Conservation (phyloP, 1,284 basidiomycete species). For the Puccinia hordei region DNA sequence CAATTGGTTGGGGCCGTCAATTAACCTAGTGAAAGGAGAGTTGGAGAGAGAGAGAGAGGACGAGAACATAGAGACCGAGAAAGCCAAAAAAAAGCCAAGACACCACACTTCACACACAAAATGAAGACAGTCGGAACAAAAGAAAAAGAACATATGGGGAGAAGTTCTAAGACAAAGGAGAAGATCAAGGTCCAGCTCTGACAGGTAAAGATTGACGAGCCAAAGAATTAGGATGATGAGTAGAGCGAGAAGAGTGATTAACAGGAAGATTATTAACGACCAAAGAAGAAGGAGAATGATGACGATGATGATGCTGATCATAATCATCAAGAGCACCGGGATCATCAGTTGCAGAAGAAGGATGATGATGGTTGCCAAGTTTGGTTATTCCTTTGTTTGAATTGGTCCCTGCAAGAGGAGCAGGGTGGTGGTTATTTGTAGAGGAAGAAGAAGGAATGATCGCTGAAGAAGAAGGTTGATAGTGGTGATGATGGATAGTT, state of each 20-base stretch:
- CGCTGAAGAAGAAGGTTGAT: not conserved
- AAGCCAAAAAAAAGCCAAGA: no score
- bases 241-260: not conserved
- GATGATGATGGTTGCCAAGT: no score
- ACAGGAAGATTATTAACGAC: not conserved
- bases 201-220: conserved; percentile 28
- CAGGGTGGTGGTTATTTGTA: not conserved
- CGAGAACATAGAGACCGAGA: not conserved
- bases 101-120: no score
- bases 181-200: conserved; percentile 23
- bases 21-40: not conserved
- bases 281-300: not conserved
- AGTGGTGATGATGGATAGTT: not conserved
- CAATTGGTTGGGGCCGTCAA: no score
- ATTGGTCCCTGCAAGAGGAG: no score
- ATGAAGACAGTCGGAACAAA: not conserved
- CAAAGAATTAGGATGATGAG: not conserved
- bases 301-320: no score
- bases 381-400: not conserved
- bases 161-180: not conserved
- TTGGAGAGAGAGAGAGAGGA: not conserved
- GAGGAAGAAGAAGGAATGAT: not conserved
- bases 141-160: not conserved
- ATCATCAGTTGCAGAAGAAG: no score
- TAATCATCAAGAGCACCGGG: no score